These are phyloP conservation scores for Proliferodiscus dingleyae DNA, from an alignment of 2,329 filamentous ascomycete genomes.

Conservation along the genomic window DNA sequence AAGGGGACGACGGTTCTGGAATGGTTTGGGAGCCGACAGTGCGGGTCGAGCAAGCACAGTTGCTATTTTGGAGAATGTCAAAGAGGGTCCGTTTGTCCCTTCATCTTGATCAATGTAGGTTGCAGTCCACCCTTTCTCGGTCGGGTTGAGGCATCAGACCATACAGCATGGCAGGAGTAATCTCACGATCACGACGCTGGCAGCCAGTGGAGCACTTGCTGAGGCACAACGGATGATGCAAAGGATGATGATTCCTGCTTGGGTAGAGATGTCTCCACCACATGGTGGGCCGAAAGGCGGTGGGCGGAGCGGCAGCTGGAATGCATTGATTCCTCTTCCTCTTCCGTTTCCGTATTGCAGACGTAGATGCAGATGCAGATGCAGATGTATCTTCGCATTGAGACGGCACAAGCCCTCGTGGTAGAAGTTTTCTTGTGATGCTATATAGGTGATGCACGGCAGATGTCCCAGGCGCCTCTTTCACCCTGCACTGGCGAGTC, in stretches of 20 bases:
- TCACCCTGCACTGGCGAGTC: conserved; percentile 2
- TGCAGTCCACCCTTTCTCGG: conserved; percentile 9
- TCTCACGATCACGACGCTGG: conserved; percentile 7
- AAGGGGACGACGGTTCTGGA: background rate
- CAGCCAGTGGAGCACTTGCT: background rate
- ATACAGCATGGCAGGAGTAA: conserved; percentile 5
- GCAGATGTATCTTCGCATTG: too few species aligned
- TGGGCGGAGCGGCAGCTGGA: too few species aligned
- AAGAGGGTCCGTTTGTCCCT: background rate
- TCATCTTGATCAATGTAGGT: background rate
- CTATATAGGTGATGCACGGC: too few species aligned
- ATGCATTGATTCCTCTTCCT: too few species aligned
- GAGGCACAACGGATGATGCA: too few species aligned
- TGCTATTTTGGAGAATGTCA: background rate
- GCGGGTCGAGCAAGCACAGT: background rate
- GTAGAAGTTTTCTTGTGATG: too few species aligned
- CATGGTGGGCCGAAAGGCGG: too few species aligned
- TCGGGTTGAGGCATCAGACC: conserved; percentile 13
- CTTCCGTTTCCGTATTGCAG: too few species aligned
- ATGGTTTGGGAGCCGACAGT: background rate
- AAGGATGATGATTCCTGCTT: background rate
- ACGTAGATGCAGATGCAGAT: too few species aligned
- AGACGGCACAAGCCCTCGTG: too few species aligned
- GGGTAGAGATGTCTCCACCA: too few species aligned
- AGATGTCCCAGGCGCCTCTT: too few species aligned